A percentile compares a stretch with the other conserved stretches of the same genome.
Conservation (phyloP, 2,329 filamentous ascomycete genomes). For the Sordariomycetes sp. region DNA sequence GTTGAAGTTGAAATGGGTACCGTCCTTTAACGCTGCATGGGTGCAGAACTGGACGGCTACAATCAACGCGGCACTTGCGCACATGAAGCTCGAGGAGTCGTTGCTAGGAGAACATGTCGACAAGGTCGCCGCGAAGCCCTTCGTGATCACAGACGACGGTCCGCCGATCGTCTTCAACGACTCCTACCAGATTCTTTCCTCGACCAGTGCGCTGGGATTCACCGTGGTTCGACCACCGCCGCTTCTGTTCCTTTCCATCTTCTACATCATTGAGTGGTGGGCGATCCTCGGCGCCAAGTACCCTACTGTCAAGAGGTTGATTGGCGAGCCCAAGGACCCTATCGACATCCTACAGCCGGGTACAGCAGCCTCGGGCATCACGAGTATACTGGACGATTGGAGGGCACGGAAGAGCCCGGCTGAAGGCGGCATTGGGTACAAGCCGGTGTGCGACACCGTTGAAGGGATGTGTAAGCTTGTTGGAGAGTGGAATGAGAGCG, state of each 20-base stretch:
- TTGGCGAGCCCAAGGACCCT: slow-evolving; percentile 12
- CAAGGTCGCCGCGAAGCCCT: slow-evolving; percentile 31
- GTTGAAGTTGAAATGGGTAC: slow-evolving; percentile 23
- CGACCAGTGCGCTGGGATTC: slow-evolving; percentile 20
- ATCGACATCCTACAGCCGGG: slow-evolving; percentile 25
- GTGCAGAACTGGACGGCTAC: slow-evolving; percentile 40
- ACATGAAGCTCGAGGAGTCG: slow-evolving; percentile 42
- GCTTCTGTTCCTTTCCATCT: slow-evolving; percentile 23
- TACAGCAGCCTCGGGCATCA: slow-evolving; percentile 11
- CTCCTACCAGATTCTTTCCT: slow-evolving; percentile 23
- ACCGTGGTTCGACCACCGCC: slow-evolving; percentile 21
- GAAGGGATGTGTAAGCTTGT: slow-evolving; percentile 31
- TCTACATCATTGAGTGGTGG: slow-evolving; percentile 17
- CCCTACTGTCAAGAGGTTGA: slow-evolving; percentile 9
- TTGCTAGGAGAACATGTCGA: slow-evolving; percentile 27
- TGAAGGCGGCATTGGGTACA: slow-evolving; percentile 32
- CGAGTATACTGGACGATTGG: slow-evolving; percentile 26
- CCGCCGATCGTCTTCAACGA: slow-evolving; percentile 30
- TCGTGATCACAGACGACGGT: slow-evolving; percentile 40
- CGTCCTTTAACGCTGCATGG: slow-evolving; percentile 25
- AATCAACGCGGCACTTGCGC: slow-evolving; percentile 43
- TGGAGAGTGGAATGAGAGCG: slow-evolving; percentile 25
- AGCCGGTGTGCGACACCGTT: slow-evolving; percentile 23
- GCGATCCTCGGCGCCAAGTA: slow-evolving; percentile 7
- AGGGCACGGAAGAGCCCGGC: slow-evolving; percentile 23